A percentile compares a stretch with the other conserved stretches of the same genome.
Conservation (phyloP, 768 basidiomycete genomes). For the Termitomyces eurrhizus region DNA sequence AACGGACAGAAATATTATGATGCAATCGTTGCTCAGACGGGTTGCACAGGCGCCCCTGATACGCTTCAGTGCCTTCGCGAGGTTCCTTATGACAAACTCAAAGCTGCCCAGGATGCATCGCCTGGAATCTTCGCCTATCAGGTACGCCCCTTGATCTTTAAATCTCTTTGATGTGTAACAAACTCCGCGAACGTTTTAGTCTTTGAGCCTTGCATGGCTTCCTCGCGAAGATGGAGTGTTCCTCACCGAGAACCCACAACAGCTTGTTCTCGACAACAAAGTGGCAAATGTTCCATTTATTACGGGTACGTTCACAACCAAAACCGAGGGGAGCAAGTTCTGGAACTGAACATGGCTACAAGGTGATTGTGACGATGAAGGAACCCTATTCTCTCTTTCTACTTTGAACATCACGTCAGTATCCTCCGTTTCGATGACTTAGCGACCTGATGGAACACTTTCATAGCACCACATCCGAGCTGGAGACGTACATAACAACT, state of each 20-base stretch:
- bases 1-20: conserved; percentile 45
- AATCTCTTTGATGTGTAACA: background rate
- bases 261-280: conserved; percentile 36
- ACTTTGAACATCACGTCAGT: conserved; percentile 47
- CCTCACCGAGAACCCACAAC: conserved; percentile 38
- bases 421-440: background rate
- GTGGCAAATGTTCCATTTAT: conserved; percentile 49
- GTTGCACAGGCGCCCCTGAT: conserved; percentile 35
- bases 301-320: conserved; percentile 28
- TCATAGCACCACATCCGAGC: conserved; percentile 20
- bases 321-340: background rate
- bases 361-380: conserved; percentile 60
- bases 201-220: conserved; percentile 38
- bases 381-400: conserved; percentile 45
- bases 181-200: conserved; percentile 21
- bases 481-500: conserved; percentile 25
- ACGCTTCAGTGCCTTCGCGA: conserved; percentile 42
- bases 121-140: conserved; percentile 42
- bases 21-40: conserved; percentile 35
- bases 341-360: background rate
- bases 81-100: conserved; percentile 33
- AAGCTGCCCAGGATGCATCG: conserved; percentile 38
- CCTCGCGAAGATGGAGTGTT: conserved; percentile 51
- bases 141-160: conserved; percentile 21
- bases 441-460: background rate